phyloP scores from a whole-genome alignment of 768 basidiomycete species.

The Trametes coccinea region DNA sequence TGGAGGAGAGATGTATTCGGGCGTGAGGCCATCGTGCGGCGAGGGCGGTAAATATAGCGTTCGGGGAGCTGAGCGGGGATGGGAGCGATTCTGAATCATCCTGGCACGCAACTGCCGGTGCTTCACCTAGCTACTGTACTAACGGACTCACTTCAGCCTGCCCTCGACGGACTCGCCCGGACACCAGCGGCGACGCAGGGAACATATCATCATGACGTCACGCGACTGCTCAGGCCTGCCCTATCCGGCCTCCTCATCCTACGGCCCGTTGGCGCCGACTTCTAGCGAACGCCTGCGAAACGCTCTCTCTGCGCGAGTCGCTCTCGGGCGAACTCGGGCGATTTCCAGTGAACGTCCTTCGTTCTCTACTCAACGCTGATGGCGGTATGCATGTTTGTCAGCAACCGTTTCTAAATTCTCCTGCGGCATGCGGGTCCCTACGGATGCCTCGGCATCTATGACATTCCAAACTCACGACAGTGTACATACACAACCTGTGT shows the following conservation, averaged over 20 bases:
- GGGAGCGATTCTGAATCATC: not conserved
- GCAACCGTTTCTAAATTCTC: not conserved
- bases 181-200: not conserved
- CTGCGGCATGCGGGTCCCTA: not conserved
- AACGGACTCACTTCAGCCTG: not conserved
- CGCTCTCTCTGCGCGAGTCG: not conserved
- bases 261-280: not conserved
- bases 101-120: no score
- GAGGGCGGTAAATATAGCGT: conserved; percentile 5
- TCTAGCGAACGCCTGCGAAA: not conserved
- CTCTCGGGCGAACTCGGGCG: not conserved
- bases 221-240: not conserved
- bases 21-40: not conserved
- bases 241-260: not conserved
- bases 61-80: not conserved
- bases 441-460: no score
- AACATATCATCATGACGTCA: conserved; percentile 14
- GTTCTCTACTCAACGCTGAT: not conserved
- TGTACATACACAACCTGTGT: no score
- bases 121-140: not conserved
- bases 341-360: not conserved
- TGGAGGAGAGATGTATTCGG: not conserved
- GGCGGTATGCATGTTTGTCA: not conserved
- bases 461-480: no score
- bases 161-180: not conserved